These are phyloP conservation scores for Yarrowia sp. DNA, from an alignment of 805 yeast genomes.

Conservation along the genomic window DNA sequence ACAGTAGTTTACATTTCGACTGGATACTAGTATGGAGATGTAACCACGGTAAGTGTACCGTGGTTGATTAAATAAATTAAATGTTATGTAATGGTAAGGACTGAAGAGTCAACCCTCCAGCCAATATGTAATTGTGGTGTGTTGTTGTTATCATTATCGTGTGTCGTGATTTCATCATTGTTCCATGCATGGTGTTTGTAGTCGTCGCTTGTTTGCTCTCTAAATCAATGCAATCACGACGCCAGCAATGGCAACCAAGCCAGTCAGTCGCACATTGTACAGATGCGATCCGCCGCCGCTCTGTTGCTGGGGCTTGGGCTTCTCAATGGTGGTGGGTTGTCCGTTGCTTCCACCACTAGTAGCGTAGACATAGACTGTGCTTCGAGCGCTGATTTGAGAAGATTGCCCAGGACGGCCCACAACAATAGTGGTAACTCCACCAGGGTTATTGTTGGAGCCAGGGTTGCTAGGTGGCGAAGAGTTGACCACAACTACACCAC, in stretches of 20 bases:
- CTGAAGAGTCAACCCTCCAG: background rate
- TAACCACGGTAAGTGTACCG: background rate
- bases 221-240: background rate
- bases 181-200: background rate
- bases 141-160: background rate
- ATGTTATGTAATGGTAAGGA: background rate
- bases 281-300: background rate
- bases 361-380: background rate
- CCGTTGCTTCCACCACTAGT: background rate
- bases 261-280: background rate
- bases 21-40: too few relatives aligned
- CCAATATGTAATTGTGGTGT: background rate
- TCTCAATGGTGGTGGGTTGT: constrained; percentile 4
- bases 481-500: background rate
- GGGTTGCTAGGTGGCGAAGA: background rate
- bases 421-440: background rate
- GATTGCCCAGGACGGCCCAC: background rate
- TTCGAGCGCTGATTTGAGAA: background rate
- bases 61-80: constrained; percentile 8
- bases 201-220: background rate
- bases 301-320: background rate
- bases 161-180: background rate
- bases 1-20: too few relatives aligned
- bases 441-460: background rate
- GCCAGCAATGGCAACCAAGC: background rate